A percentile compares a stretch with the other conserved stretches of the same genome.
Conservation (phyloP, 495 filamentous ascomycete species). For the Penicillium manginii region DNA sequence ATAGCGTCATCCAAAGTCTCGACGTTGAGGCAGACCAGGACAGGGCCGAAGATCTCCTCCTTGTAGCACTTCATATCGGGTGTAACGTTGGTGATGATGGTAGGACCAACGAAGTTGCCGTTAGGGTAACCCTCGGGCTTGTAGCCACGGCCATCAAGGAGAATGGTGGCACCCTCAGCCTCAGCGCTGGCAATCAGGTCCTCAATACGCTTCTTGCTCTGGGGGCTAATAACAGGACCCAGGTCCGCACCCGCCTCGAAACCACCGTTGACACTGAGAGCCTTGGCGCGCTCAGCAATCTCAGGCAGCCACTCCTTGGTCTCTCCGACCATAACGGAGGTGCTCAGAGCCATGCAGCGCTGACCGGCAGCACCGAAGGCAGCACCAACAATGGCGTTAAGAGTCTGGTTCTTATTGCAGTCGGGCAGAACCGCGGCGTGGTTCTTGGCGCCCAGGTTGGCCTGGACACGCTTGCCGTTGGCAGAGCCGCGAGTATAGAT, state of each 20-base stretch:
- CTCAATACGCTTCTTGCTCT: constrained; percentile 90
- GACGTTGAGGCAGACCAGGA: constrained; percentile 63
- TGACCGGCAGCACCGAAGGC: constrained; percentile 97
- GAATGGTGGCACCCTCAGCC: constrained; percentile 89
- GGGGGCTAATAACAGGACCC: constrained; percentile 94
- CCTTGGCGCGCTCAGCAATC: constrained; percentile 87
- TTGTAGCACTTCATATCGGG: constrained; percentile 91
- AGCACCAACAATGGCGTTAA: constrained; percentile 92
- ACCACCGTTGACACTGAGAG: constrained; percentile 87
- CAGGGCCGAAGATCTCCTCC: constrained; percentile 97
- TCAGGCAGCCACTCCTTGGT: constrained; percentile 92
- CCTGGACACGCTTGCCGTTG: constrained; percentile 93
- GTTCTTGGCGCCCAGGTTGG: constrained; percentile 98
- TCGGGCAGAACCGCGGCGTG: constrained; percentile 94
- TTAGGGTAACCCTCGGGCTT: constrained; percentile 92
- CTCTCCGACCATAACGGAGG: constrained; percentile 91
- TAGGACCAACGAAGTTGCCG: constrained; percentile 93
- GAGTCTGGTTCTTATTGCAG: constrained; percentile 95
- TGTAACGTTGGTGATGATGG: constrained; percentile 92
- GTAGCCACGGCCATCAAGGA: constrained; percentile 90
- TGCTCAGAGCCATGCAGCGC: constrained; percentile 96
- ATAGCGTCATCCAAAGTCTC: constrained; percentile 82
- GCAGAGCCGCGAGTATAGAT: constrained; percentile 90
- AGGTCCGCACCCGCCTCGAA: constrained; percentile 95
- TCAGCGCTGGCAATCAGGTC: constrained; percentile 85